A percentile compares a stretch with the other conserved stretches of the same genome.
phyloP scores from a whole-genome alignment of 2,329 filamentous ascomycete genomes.

The Celoporthe dispersa region DNA sequence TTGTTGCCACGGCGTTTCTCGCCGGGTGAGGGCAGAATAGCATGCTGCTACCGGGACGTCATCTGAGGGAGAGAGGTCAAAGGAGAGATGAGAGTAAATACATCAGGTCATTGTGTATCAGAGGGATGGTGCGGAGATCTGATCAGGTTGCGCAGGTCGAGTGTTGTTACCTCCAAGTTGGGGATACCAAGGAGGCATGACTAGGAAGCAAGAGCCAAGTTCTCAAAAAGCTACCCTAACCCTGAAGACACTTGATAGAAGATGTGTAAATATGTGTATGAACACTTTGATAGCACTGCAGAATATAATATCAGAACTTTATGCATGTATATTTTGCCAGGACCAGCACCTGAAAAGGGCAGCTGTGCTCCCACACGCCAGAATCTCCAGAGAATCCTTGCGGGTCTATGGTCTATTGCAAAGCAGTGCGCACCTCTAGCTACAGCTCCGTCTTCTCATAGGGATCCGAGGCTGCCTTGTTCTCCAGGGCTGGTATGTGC shows the following conservation, averaged over 20 bases:
- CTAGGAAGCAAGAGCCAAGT: background rate
- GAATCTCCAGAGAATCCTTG: background rate
- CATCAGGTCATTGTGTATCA: background rate
- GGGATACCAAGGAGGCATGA: background rate
- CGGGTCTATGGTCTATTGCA: background rate
- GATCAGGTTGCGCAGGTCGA: background rate
- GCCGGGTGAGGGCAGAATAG: slow-evolving; percentile 22
- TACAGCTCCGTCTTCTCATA: slow-evolving; percentile 25
- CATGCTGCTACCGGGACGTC: slow-evolving; percentile 21
- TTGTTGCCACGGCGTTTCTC: background rate
- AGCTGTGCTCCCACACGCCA: background rate
- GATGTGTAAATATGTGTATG: background rate
- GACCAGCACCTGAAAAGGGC: background rate
- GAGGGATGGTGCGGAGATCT: background rate
- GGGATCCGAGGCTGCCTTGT: slow-evolving; percentile 6
- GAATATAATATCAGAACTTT: too few species aligned
- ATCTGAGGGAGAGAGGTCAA: background rate
- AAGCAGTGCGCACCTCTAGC: background rate
- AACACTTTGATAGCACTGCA: background rate
- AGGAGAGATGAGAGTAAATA: background rate
- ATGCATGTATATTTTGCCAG: background rate
- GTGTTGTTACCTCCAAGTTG: background rate
- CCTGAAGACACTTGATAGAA: background rate
- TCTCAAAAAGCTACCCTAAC: background rate
- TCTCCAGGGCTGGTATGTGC: slow-evolving; percentile 18